phyloP scores from a whole-genome alignment of 2,329 filamentous ascomycete genomes.

The Pseudofabraea citricarpa region DNA sequence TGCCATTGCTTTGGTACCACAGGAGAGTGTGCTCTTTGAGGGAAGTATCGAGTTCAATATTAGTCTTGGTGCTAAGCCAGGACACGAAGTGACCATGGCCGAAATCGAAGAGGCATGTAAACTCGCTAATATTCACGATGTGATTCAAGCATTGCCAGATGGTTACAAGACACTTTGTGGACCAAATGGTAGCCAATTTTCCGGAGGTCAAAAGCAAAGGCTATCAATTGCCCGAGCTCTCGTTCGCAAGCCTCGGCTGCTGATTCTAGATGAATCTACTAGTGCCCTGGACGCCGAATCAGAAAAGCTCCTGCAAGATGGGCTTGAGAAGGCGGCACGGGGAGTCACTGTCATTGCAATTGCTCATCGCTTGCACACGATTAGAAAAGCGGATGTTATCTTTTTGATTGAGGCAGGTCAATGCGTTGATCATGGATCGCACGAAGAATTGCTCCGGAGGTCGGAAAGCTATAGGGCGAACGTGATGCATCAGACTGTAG shows the following conservation, averaged over 20 bases:
- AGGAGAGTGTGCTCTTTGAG: slow-evolving; percentile 52
- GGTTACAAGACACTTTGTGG: slow-evolving; percentile 65
- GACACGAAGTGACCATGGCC: slow-evolving; percentile 46
- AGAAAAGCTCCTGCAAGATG: slow-evolving; percentile 61
- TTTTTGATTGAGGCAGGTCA: slow-evolving; percentile 50
- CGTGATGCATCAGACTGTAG: neutral
- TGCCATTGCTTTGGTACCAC: slow-evolving; percentile 50
- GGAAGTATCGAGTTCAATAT: slow-evolving; percentile 54
- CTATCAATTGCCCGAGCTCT: slow-evolving; percentile 74
- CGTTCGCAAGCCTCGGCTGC: slow-evolving; percentile 63
- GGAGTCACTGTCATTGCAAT: slow-evolving; percentile 53
- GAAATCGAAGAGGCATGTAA: slow-evolving; percentile 64
- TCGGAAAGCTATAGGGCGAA: neutral
- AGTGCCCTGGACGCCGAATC: slow-evolving; percentile 57
- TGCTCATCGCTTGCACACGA: slow-evolving; percentile 52
- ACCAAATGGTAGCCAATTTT: slow-evolving; percentile 69
- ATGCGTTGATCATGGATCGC: slow-evolving; percentile 47
- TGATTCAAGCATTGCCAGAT: slow-evolving; percentile 55
- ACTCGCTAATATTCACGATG: slow-evolving; percentile 66
- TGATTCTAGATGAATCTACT: slow-evolving; percentile 80
- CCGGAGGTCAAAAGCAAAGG: slow-evolving; percentile 75
- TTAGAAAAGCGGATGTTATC: slow-evolving; percentile 51
- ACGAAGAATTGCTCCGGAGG: slow-evolving; percentile 27
- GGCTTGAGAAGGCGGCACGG: slow-evolving; percentile 50
- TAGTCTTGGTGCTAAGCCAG: slow-evolving; percentile 48